Evolutionary conservation across 1,284 basidiomycete species (phyloP).

Genomic region (Clitocybe nebularis): DNA sequence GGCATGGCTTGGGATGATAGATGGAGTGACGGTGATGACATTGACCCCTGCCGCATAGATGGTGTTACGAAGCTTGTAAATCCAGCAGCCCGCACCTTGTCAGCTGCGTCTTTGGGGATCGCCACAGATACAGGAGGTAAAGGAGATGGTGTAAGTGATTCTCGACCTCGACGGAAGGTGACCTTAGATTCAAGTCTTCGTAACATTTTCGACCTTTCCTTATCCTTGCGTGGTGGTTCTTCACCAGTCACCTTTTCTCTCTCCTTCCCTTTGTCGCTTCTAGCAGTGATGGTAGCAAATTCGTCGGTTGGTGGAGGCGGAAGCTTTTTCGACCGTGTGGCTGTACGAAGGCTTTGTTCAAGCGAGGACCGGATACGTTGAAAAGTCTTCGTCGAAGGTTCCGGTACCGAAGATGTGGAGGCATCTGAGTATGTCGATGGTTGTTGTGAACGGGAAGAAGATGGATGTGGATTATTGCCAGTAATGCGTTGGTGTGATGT

Average conservation of each 20-base stretch:
- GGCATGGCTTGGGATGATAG: slow-evolving; percentile 50
- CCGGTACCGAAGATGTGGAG: slow-evolving; percentile 27
- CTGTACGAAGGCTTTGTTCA: slow-evolving; percentile 60
- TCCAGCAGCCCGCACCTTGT: slow-evolving; percentile 44
- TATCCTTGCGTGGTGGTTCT: slow-evolving; percentile 32
- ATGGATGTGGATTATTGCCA: slow-evolving; percentile 29
- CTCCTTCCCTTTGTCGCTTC: slow-evolving; percentile 40
- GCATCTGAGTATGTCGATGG: slow-evolving; percentile 24
- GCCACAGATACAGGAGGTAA: slow-evolving; percentile 13
- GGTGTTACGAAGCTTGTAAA: slow-evolving; percentile 57
- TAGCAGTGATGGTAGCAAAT: slow-evolving; percentile 38
- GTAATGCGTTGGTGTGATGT: slow-evolving; percentile 38
- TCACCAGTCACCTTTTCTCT: slow-evolving; percentile 25
- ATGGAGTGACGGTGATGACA: slow-evolving; percentile 68
- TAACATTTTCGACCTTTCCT: slow-evolving; percentile 34
- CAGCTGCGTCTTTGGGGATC: slow-evolving; percentile 29
- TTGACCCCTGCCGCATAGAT: slow-evolving; percentile 61
- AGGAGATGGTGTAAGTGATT: slow-evolving; percentile 40
- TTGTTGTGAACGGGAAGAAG: slow-evolving; percentile 42
- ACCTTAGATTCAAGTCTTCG: slow-evolving; percentile 44
- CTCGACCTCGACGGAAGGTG: slow-evolving; percentile 48
- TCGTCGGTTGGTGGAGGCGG: slow-evolving; percentile 34
- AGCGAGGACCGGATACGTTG: slow-evolving; percentile 62
- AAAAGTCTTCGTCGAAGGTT: slow-evolving; percentile 49
- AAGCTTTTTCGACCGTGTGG: slow-evolving; percentile 51